These are phyloP conservation scores for Moringa oleifera DNA, from an alignment of 345 rosid species.

Conservation along the genomic window DNA sequence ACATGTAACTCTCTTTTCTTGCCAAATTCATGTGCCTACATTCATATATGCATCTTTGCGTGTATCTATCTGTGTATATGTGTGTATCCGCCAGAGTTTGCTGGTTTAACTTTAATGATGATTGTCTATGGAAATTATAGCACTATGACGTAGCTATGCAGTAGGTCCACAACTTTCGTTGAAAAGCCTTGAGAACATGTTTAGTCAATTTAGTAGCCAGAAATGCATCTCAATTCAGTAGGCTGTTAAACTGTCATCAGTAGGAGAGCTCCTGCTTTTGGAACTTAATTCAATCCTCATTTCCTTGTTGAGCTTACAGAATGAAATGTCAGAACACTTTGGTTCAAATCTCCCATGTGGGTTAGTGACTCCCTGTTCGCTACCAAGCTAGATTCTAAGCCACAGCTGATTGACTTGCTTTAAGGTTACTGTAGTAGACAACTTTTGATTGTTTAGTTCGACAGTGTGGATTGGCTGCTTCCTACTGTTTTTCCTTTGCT, in stretches of 20 bases:
- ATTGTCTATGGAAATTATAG: neutral
- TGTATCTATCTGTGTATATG: too few species aligned
- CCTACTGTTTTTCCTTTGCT: too few species aligned
- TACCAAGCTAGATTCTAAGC: too few species aligned
- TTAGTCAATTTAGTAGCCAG: neutral
- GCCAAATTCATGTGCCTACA: too few species aligned
- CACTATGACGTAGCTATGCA: neutral
- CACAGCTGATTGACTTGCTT: too few species aligned
- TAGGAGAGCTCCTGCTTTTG: neutral
- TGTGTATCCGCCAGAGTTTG: too few species aligned
- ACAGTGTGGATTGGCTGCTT: neutral
- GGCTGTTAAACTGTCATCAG: neutral
- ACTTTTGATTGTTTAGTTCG: too few species aligned
- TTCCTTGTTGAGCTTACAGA: neutral
- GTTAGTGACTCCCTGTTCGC: too few species aligned
- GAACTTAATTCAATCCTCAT: too few species aligned
- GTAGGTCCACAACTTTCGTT: neutral
- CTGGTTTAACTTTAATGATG: neutral
- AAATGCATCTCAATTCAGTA: neutral
- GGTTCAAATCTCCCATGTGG: too few species aligned
- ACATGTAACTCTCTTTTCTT: neutral
- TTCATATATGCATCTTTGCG: too few species aligned
- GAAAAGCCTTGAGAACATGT: neutral
- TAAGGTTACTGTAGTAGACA: too few species aligned
- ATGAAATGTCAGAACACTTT: neutral